Evolutionary conservation across 2,329 filamentous ascomycete species (phyloP), one percentile per base, ranked within the genome.

Genomic region (Aspergillus brasiliensis): DNA sequence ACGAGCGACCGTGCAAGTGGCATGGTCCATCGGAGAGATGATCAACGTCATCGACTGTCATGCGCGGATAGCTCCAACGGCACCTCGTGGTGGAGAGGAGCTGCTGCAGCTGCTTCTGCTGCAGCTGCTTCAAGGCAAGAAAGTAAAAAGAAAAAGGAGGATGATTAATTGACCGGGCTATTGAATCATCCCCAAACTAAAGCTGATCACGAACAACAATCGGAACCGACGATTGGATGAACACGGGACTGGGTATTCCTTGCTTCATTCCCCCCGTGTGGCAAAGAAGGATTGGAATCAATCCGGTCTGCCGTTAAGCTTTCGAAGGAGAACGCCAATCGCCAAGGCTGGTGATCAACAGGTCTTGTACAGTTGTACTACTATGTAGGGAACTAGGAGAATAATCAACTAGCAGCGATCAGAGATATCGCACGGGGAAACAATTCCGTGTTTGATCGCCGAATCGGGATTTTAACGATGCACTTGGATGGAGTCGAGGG

Each of bases 41-140:
- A 34, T 37, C 19, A 58, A 61, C 59, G 59, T 61, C 59, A 61
- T 61, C 25, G 56, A 61, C 44, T 51, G 34, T 48, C 51, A 55
- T 44, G 23, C 11, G 51, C 40, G 40, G 40, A 44, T 11, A 44
- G 8, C 40, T 21, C 46, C 6, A 31, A 8, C 23, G 25, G 25
- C 13, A 51, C 34, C 55, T 38, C 25, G 42, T 46, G 11, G 25
- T 49, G 46, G 40, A 44, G 21, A 17, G 40, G 21, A 21, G 40
- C 17, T 44, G 46, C 46, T 10, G 44, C n/a, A n/a, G n/a, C n/a
- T n/a, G n/a, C n/a, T n/a, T n/a, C n/a, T n/a, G 8, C 15, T 31
- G 15, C 46, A 15, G 8, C 28, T 27, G 46, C 46, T 34, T 34
- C 31, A 34, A 13, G 11, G 11, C 10, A 34, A 27, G 15, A 17